A percentile compares a stretch with the other conserved stretches of the same genome.
These are phyloP conservation scores for Physcomitrium patens DNA, from an alignment of 225 moss, liverwort and hornwort species.

Conservation along the genomic window DNA sequence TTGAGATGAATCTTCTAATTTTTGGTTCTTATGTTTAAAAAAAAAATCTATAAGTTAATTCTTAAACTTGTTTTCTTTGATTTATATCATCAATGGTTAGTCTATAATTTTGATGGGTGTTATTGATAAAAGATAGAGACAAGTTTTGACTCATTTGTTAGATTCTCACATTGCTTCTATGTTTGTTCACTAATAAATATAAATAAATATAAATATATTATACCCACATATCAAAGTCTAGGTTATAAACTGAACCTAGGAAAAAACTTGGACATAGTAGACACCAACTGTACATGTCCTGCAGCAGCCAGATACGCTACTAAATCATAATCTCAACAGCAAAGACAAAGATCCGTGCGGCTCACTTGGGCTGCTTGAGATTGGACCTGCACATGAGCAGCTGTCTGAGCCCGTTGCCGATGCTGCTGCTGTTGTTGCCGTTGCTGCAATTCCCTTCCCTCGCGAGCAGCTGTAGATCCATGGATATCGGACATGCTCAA, in stretches of 20 bases:
- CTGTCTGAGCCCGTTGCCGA: slow-evolving; percentile 60
- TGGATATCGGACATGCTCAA: slow-evolving; percentile 76
- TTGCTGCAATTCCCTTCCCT: slow-evolving; percentile 61
- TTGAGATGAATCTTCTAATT: too few species aligned
- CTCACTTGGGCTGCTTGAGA: slow-evolving; percentile 58
- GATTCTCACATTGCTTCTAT: too few species aligned
- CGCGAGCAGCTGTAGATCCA: slow-evolving; percentile 44
- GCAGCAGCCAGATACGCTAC: neutral
- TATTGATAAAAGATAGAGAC: too few species aligned
- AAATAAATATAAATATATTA: too few species aligned
- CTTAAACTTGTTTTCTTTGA: too few species aligned
- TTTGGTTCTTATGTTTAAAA: too few species aligned
- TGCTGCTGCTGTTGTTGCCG: slow-evolving; percentile 58
- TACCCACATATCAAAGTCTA: neutral
- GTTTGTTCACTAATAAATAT: too few species aligned
- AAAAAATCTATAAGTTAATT: too few species aligned
- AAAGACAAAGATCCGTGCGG: neutral
- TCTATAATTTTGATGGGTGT: too few species aligned
- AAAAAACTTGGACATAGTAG: neutral
- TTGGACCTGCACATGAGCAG: slow-evolving; percentile 61
- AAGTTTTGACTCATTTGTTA: too few species aligned
- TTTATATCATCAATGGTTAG: too few species aligned
- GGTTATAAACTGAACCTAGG: neutral
- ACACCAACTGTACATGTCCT: neutral
- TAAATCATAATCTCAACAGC: too few species aligned